Percentiles rank a stretch among this genome's conserved stretches.
These are phyloP conservation scores for Neurospora sp. DNA, from an alignment of 495 filamentous ascomycete genomes.

Conservation along the genomic window DNA sequence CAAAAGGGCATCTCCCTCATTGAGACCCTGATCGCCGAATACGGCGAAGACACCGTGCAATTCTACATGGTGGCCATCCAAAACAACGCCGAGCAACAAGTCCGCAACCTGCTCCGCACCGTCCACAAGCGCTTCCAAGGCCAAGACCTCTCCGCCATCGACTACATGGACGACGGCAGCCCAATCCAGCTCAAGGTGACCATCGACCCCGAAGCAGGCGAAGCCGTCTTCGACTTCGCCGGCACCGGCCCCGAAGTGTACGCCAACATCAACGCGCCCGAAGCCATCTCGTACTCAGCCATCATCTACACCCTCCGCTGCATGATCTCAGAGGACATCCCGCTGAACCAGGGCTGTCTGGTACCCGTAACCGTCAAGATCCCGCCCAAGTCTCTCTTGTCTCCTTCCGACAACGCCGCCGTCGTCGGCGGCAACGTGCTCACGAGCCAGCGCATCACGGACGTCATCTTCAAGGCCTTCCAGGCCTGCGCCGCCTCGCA, in stretches of 20 bases:
- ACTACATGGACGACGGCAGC: slow-evolving; percentile 91
- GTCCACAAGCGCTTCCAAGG: slow-evolving; percentile 70
- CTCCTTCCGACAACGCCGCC: slow-evolving; percentile 76
- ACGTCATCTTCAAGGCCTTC: slow-evolving; percentile 89
- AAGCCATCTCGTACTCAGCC: slow-evolving; percentile 87
- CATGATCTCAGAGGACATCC: slow-evolving; percentile 88
- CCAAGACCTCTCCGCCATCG: slow-evolving; percentile 60
- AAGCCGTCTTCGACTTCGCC: slow-evolving; percentile 83
- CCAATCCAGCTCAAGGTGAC: slow-evolving; percentile 77
- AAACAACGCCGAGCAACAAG: slow-evolving; percentile 78
- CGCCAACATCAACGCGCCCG: slow-evolving; percentile 88
- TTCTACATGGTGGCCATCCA: slow-evolving; percentile 96
- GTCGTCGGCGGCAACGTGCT: slow-evolving; percentile 95
- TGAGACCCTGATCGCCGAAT: slow-evolving; percentile 72
- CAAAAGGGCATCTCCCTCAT: slow-evolving; percentile 93
- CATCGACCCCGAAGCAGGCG: slow-evolving; percentile 73
- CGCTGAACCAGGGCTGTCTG: slow-evolving; percentile 92
- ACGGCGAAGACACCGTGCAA: slow-evolving; percentile 81
- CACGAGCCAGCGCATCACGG: slow-evolving; percentile 79
- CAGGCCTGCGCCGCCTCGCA: slow-evolving; percentile 82
- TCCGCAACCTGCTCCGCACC: slow-evolving; percentile 73
- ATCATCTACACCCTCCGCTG: slow-evolving; percentile 95
- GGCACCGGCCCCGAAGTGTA: slow-evolving; percentile 92
- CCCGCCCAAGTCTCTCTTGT: slow-evolving; percentile 71
- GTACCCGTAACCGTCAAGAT: slow-evolving; percentile 80